A percentile compares a stretch with the other conserved stretches of the same genome.
phyloP scores from a whole-genome alignment of 2,329 filamentous ascomycete species.

The Boeremia exigua region DNA sequence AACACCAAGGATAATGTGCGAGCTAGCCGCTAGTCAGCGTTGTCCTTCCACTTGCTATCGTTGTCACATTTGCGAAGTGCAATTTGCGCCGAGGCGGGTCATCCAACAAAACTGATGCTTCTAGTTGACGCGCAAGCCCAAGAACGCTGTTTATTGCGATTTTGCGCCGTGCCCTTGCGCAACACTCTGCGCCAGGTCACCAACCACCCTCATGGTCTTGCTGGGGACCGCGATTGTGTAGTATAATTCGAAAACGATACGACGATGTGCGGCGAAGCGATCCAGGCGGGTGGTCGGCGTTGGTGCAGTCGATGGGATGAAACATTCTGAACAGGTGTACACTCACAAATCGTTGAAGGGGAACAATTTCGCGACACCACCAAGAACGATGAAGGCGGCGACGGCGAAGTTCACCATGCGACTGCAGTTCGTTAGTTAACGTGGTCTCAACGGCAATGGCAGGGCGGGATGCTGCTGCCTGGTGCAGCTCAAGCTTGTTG shows the following conservation, averaged over 20 bases:
- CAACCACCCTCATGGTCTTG: not conserved
- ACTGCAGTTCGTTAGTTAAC: conserved; percentile 57
- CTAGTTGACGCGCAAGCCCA: not conserved
- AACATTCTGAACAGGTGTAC: conserved; percentile 21
- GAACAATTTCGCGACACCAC: conserved; percentile 78
- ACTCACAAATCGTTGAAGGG: conserved; percentile 48
- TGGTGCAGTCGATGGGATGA: conserved; percentile 6
- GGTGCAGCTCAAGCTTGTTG: conserved; percentile 18
- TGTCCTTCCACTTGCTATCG: not conserved
- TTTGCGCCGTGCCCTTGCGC: too few species aligned
- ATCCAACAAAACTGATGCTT: too few species aligned
- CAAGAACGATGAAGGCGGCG: conserved; percentile 84
- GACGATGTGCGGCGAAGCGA: not conserved
- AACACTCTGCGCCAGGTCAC: not conserved
- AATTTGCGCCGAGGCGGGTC: too few species aligned
- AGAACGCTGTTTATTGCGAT: not conserved
- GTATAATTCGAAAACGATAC: not conserved
- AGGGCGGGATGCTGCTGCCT: conserved; percentile 21
- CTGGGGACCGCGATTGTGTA: not conserved
- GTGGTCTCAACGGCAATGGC: conserved; percentile 8
- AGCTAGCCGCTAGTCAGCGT: conserved; percentile 54
- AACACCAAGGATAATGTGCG: conserved; percentile 76
- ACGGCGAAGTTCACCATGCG: conserved; percentile 93
- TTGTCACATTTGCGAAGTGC: not conserved
- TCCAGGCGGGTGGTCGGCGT: not conserved